Percentiles rank a stretch among this genome's conserved stretches.
Conservation (phyloP, 78 protist species). For the Dictyostelium intermedium region DNA sequence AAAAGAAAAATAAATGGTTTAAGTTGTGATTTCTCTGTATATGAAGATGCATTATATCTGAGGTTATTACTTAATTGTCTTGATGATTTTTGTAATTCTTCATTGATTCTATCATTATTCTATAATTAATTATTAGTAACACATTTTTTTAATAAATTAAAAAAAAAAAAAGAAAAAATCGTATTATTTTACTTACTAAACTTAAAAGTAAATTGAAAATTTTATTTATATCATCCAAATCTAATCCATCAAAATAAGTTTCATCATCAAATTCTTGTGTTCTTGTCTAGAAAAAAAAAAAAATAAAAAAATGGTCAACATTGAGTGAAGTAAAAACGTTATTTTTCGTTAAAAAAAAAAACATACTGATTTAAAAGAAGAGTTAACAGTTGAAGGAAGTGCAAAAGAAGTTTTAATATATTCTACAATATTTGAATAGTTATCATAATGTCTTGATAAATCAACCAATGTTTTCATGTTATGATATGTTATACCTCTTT, state of each 20-base stretch:
- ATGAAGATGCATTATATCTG: constrained; percentile 35
- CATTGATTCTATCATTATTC: constrained; percentile 24
- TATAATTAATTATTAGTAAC: not conserved
- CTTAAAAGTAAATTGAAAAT: constrained; percentile 6
- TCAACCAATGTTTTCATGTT: constrained; percentile 8
- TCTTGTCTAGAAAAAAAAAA: not conserved
- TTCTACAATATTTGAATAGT: constrained; percentile 14
- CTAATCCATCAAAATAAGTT: constrained; percentile 42
- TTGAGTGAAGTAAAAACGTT: no score
- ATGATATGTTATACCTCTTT: not conserved
- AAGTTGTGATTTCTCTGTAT: not conserved
- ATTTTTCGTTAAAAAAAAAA: not conserved
- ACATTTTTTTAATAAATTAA: not conserved
- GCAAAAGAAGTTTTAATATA: constrained; percentile 24
- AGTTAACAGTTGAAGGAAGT: not conserved
- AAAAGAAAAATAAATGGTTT: constrained; percentile 45
- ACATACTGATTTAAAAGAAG: constrained; percentile 16
- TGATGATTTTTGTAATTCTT: constrained; percentile 1
- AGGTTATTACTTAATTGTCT: constrained; percentile 21
- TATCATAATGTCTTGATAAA: not conserved
- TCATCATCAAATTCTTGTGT: constrained; percentile 1
- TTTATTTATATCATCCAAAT: constrained; percentile 6
- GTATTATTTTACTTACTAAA: constrained; percentile 32
- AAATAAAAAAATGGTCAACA: not conserved
- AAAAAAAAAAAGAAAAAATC: no score